A percentile compares a stretch with the other conserved stretches of the same genome.
Evolutionary conservation across 2,329 filamentous ascomycete species (phyloP).

Genomic region (Calonectria pauciramosa): DNA sequence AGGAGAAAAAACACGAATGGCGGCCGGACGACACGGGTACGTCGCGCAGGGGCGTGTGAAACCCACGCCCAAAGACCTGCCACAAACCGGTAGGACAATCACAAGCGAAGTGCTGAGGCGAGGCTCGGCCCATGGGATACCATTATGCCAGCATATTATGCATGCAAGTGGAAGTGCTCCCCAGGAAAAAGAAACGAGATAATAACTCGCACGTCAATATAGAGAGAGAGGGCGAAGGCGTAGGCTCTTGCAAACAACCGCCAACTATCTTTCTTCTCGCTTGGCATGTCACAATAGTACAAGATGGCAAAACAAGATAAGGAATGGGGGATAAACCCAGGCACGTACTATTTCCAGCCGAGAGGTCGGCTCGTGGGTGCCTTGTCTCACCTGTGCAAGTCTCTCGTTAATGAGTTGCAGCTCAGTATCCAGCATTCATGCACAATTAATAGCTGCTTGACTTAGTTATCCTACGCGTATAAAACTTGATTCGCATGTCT

Average conservation of each 20-base stretch:
- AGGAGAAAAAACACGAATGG: constrained; percentile 30
- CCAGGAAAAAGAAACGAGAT: neutral
- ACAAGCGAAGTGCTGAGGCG: neutral
- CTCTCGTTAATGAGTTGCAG: neutral
- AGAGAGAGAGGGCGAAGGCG: neutral
- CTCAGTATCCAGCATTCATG: neutral
- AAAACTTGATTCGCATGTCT: neutral
- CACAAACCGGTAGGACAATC: neutral
- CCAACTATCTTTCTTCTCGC: neutral
- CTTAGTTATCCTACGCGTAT: neutral
- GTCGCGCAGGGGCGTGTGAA: constrained; percentile 15
- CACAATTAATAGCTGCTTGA: neutral
- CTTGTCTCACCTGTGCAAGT: neutral
- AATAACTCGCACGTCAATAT: neutral
- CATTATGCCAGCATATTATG: neutral
- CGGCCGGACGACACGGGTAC: constrained; percentile 15
- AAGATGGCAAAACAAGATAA: neutral
- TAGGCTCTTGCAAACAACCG: neutral
- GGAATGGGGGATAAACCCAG: neutral
- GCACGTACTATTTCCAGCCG: neutral
- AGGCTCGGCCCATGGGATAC: neutral
- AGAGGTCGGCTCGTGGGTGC: neutral
- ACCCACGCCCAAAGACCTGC: neutral
- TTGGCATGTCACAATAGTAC: neutral
- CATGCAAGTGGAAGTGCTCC: neutral